Base-by-base conservation (phyloP, 2,329 filamentous ascomycete species). In the Scorias spongiosa region DNA sequence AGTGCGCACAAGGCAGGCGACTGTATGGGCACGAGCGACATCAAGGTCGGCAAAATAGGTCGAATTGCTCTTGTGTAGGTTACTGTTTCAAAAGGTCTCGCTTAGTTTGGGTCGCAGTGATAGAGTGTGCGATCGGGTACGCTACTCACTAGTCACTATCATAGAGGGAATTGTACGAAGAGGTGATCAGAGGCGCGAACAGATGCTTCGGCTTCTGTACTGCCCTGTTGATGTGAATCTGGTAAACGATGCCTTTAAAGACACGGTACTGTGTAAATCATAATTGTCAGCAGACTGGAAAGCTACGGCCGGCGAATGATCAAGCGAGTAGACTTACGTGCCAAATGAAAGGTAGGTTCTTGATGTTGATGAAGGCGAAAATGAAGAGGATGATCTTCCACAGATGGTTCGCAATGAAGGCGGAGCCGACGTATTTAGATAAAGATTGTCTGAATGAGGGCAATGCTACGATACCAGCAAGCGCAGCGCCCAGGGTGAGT, bases 11-110 rank as follows among this genome's bases (percentile, higher is more conserved):
- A 72, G 52, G 1, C 62, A 63, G 7, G 78, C 81, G 43, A 93
- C 77, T 8, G 91, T 75, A 50, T 93, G 84, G 1, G 83, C 83
- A 45, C 91, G 82, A 34, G 81, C 78, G 47, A 89, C 75, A 63
- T 93, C 87, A 51, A 93, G 77, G 63, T 93, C 86, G 51, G 78
- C 70, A 59, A 93, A 93, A 68, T 93, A 93, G 12, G 38, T 40
- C 12, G 38, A 40, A 11, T 40, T 40, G 38, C 38, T 40, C 20
- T 40, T 40, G 38, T 40, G 38, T 3, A 40, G 17, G 38, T 40
- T 40, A 18, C 32, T 36, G 32, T 12, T 12, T 36, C 11, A 15
- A 36, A 36, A 36, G 32, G 9, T 26, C 20, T 3, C 20, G 20
- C 20, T 26, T 26, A 36, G 32, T 9, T 36, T 12, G 5, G 9